A percentile compares a stretch with the other conserved stretches of the same genome.
phyloP scores from a whole-genome alignment of 331 rosid species.

The Prunus yedoensis region DNA sequence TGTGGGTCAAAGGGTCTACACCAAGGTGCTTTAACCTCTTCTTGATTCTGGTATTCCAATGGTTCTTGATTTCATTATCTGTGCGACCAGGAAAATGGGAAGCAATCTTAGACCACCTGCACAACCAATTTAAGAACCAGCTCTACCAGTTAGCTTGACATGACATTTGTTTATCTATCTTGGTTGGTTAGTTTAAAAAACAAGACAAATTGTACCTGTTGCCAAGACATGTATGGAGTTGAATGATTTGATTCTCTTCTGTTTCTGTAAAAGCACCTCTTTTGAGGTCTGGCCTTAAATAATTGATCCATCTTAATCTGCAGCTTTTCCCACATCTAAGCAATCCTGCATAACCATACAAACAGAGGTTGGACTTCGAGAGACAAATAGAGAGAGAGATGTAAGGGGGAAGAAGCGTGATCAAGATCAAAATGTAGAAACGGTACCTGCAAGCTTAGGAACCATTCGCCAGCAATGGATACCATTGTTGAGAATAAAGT shows the following conservation, averaged over 20 bases:
- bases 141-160: background rate
- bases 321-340: conserved; percentile 90
- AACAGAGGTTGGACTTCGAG: background rate
- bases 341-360: conserved; percentile 57
- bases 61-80: conserved; percentile 93
- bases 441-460: conserved; percentile 77
- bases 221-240: conserved; percentile 82
- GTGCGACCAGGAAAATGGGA: conserved; percentile 93
- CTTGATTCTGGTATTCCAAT: conserved; percentile 92
- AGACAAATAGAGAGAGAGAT: too few species aligned
- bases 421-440: too few species aligned
- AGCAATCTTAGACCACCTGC: conserved; percentile 97
- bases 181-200: too few species aligned
- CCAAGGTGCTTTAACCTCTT: conserved; percentile 77
- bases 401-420: too few species aligned
- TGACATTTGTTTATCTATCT: background rate
- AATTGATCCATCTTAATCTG: conserved; percentile 86
- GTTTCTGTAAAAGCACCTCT: conserved; percentile 84
- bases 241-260: conserved; percentile 90
- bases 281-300: conserved; percentile 88
- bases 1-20: conserved; percentile 59
- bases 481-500: conserved; percentile 88
- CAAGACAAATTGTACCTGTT: conserved; percentile 55
- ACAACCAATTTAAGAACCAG: background rate
- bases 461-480: conserved; percentile 94